A percentile compares a stretch with the other conserved stretches of the same genome.
Conservation (phyloP, 2,329 filamentous ascomycete genomes). For the Balansia obtecta region DNA sequence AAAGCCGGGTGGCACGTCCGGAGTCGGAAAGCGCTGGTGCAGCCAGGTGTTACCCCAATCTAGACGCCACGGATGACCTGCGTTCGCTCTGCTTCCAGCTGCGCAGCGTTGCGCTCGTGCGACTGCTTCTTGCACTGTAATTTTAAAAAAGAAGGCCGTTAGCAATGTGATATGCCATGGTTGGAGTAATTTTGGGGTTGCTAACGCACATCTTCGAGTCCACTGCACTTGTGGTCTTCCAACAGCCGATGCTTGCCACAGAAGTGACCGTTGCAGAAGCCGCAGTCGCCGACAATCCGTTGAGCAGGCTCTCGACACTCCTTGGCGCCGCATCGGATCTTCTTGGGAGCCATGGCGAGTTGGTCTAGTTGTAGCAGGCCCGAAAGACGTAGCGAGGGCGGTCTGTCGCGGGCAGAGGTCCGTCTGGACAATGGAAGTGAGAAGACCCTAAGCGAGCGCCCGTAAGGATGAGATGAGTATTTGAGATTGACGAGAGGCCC, state of each 20-base stretch:
- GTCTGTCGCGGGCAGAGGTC: not conserved
- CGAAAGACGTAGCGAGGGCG: not conserved
- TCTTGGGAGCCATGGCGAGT: conserved; percentile 53
- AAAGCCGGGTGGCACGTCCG: not conserved
- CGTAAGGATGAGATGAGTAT: not conserved
- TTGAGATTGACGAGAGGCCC: not conserved
- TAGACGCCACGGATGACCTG: conserved; percentile 88
- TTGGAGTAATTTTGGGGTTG: not conserved
- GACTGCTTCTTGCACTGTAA: conserved; percentile 86
- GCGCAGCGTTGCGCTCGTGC: conserved; percentile 84
- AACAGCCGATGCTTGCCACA: conserved; percentile 90
- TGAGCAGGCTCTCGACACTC: conserved; percentile 81
- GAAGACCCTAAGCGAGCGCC: not conserved
- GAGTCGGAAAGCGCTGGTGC: not conserved
- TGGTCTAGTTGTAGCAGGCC: not conserved
- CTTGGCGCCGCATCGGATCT: conserved; percentile 77
- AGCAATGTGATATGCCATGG: conserved; percentile 1
- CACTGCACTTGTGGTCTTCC: conserved; percentile 87
- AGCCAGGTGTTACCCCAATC: conserved; percentile 8
- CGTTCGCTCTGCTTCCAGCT: conserved; percentile 85
- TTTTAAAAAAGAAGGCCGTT: conserved; percentile 2
- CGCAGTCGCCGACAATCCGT: conserved; percentile 91
- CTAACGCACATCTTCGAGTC: conserved; percentile 67
- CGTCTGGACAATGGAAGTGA: not conserved
- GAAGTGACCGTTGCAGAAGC: conserved; percentile 87